Evolutionary conservation across 2,329 filamentous ascomycete species (phyloP).

Genomic region (Trichoderma hamatum): DNA sequence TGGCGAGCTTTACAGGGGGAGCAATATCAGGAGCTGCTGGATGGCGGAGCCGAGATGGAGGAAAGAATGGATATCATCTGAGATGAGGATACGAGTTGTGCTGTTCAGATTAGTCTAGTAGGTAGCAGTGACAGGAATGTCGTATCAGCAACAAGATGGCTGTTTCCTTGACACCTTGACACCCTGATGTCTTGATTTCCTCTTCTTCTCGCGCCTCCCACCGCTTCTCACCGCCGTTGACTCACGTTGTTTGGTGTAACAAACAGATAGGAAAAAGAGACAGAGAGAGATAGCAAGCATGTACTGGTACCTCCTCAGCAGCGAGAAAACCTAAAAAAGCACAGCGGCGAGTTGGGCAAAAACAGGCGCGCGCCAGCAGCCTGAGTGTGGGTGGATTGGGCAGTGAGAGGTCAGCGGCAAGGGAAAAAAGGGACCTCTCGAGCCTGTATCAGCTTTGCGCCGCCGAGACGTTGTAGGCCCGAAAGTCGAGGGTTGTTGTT

Average conservation of each 20-base stretch:
- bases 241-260: not conserved
- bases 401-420: constrained; percentile 1
- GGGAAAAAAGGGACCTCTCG: not conserved
- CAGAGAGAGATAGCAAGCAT: not conserved
- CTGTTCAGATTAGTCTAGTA: too few relatives aligned
- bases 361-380: constrained; percentile 17
- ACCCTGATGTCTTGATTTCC: not conserved
- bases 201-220: not conserved
- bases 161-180: not conserved
- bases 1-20: constrained; percentile 14
- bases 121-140: too few relatives aligned
- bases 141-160: not conserved
- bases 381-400: constrained; percentile 23
- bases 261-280: not conserved
- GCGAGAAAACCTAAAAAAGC: constrained; percentile 1
- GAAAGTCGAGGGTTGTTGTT: not conserved
- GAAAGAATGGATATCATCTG: not conserved
- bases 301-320: constrained; percentile 5
- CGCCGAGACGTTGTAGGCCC: not conserved
- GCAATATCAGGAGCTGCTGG: not conserved
- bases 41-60: constrained; percentile 1
- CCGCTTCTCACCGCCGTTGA: constrained; percentile 8
- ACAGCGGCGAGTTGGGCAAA: constrained; percentile 24
- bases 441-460: not conserved
- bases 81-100: not conserved